Base-by-base conservation (phyloP, 108 stramenopile genomes). In the Cyclostephanos tholiformis region DNA sequence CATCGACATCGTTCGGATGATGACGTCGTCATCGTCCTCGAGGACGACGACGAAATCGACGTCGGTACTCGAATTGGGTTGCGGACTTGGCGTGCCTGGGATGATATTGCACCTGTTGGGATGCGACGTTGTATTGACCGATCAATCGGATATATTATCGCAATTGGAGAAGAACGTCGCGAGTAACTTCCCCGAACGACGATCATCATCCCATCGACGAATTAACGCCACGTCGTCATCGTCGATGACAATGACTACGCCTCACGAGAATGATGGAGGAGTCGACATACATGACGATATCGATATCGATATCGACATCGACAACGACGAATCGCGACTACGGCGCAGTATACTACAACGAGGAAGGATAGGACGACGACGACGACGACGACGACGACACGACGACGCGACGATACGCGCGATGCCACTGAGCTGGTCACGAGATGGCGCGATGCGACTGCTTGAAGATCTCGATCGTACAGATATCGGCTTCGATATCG, bases 81-180 rank as follows among this genome's bases (percentile, higher is more conserved):
- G 89, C 75, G 94, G 94, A 11, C 71, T 95, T 27, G 94, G 91
- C 44, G 90, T 92, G 10, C 94, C 94, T 6, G 90, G 90, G 32
- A 92, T 95, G 89, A 76, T 92, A 19, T 82, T 79, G 68, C 87
- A 87, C 58, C 32, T 69, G 38, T 71, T 80, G 4, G 74, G 77
- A 25, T 56, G 73, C 0, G 39, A 66, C 30, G 88, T 88, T 4
- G 87, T 91, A 0, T 69, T 94, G 76, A 88, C 89, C 17, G 93
- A 94, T 66, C 82, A 84, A 51, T 82, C 82, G 19, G 76, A 83
- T 46, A 79, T 94, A n/a, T 32, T 91, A 16, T 55, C 82, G 1
- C 93, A 94, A 67, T 75, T 94, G 39, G 64, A 71, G 41, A 68
- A 68, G 50, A 94, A 94, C 72, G 38, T 88, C 0, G 6, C 56